These are phyloP conservation scores for Clonostachys chloroleuca DNA, from an alignment of 2,329 filamentous ascomycete species.

Conservation along the genomic window DNA sequence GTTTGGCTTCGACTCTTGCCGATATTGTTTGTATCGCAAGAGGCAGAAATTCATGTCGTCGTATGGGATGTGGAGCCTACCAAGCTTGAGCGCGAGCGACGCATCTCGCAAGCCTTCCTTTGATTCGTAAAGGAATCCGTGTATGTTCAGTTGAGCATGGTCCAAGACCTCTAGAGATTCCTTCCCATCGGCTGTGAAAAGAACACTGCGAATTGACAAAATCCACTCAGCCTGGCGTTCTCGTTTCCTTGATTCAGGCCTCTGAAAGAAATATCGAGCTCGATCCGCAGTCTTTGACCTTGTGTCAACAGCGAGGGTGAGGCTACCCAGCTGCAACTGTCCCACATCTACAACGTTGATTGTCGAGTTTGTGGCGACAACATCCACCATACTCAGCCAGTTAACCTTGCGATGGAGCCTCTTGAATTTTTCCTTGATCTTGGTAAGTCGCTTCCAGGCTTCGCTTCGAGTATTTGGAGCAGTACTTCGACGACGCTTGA, in stretches of 20 bases:
- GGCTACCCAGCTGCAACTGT: slow-evolving; percentile 75
- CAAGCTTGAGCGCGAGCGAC: slow-evolving; percentile 84
- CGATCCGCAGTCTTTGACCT: slow-evolving; percentile 87
- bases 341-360: slow-evolving; percentile 78
- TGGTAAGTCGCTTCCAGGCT: slow-evolving; percentile 76
- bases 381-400: slow-evolving; percentile 85
- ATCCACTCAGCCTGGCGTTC: slow-evolving; percentile 88
- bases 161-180: slow-evolving; percentile 88
- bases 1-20: slow-evolving; percentile 14
- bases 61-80: slow-evolving; percentile 83
- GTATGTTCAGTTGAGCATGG: slow-evolving; percentile 81
- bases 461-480: slow-evolving; percentile 48
- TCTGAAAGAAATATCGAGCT: slow-evolving; percentile 81
- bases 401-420: slow-evolving; percentile 79
- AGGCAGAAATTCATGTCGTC: slow-evolving; percentile 73
- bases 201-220: slow-evolving; percentile 74
- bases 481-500: slow-evolving; percentile 10
- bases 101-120: slow-evolving; percentile 86
- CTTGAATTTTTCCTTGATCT: slow-evolving; percentile 81
- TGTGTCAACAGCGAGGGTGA: slow-evolving; percentile 87
- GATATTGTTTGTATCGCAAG: slow-evolving; percentile 46
- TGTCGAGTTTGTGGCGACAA: slow-evolving; percentile 77
- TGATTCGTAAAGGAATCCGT: slow-evolving; percentile 83
- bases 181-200: slow-evolving; percentile 81
- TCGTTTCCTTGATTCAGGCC: slow-evolving; percentile 53